Conservation (phyloP, 495 filamentous ascomycete genomes). For the Penicillium ochrochloron region DNA sequence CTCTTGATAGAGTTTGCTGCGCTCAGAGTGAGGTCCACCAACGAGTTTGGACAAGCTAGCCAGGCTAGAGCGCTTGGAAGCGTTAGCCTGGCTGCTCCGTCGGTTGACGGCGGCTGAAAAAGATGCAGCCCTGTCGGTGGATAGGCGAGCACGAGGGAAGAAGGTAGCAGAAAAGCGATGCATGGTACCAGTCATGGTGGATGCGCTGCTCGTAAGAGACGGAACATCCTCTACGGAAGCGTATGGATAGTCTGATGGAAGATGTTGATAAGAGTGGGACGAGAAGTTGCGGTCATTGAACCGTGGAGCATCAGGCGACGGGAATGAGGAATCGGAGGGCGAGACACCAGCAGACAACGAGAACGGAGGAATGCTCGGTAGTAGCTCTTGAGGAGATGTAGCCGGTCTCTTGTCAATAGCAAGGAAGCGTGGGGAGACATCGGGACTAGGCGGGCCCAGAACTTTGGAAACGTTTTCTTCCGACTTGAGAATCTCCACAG, state of each 20-base stretch:
- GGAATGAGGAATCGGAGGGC: constrained; percentile 52
- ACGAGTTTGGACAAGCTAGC: constrained; percentile 85
- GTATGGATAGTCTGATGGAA: constrained; percentile 65
- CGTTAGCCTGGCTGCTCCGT: constrained; percentile 51
- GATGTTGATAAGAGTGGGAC: constrained; percentile 60
- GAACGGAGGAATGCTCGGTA: constrained; percentile 51
- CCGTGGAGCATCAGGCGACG: constrained; percentile 58
- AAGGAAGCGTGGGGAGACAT: constrained; percentile 49
- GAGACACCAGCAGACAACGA: constrained; percentile 47
- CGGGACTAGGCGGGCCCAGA: constrained; percentile 41
- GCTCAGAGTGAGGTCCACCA: constrained; percentile 74
- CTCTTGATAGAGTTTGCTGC: constrained; percentile 81
- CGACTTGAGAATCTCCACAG: constrained; percentile 36
- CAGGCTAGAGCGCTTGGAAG: constrained; percentile 75
- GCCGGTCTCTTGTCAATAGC: constrained; percentile 53
- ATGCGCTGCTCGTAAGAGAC: constrained; percentile 83
- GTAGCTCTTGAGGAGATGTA: constrained; percentile 58
- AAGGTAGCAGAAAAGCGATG: constrained; percentile 53
- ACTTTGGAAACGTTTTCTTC: constrained; percentile 36
- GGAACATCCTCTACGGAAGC: constrained; percentile 86
- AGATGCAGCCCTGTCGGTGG: constrained; percentile 68
- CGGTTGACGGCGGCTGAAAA: constrained; percentile 68
- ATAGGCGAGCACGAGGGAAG: constrained; percentile 49
- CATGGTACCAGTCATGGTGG: constrained; percentile 73
- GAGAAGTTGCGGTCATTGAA: constrained; percentile 49